phyloP scores from a whole-genome alignment of 23 red algal genomes.

The Gracilaria caudata region DNA sequence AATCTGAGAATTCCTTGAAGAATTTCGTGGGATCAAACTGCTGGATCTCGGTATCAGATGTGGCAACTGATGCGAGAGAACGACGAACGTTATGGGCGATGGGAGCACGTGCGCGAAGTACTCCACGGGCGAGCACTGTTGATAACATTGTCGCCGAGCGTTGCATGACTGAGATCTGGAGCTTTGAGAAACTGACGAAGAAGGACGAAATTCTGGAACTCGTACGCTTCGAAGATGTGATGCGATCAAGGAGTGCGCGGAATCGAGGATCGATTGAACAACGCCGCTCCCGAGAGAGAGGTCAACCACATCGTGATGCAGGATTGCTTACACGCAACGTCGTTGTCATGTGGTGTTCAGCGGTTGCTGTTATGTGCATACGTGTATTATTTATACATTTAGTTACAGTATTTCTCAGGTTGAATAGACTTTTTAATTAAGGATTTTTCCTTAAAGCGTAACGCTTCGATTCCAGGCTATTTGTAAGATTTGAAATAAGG shows the following conservation, averaged over 20 bases:
- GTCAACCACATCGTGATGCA: background rate
- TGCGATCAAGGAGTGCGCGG: background rate
- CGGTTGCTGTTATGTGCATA: background rate
- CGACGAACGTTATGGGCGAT: constrained; percentile 22
- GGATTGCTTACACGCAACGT: background rate
- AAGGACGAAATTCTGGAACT: background rate
- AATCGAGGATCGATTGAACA: background rate
- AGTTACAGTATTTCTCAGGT: too few species aligned
- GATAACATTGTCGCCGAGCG: background rate
- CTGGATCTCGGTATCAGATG: constrained; percentile 21
- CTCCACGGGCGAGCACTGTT: constrained; percentile 4
- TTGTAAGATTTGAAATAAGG: too few species aligned
- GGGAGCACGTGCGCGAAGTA: constrained; percentile 4
- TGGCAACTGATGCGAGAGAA: background rate
- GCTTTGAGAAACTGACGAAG: background rate
- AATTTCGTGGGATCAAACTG: constrained; percentile 42
- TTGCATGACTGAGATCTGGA: background rate
- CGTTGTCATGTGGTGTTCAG: constrained; percentile 6
- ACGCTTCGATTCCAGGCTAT: too few species aligned
- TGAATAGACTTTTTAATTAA: too few species aligned
- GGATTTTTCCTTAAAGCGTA: too few species aligned
- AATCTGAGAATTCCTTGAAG: constrained; percentile 42
- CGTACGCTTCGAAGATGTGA: background rate
- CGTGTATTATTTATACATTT: background rate
- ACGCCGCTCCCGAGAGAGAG: background rate